A percentile compares a stretch with the other conserved stretches of the same genome.
These are phyloP conservation scores for Dactylellina leptospora DNA, from an alignment of 2,329 filamentous ascomycete genomes.

Conservation along the genomic window DNA sequence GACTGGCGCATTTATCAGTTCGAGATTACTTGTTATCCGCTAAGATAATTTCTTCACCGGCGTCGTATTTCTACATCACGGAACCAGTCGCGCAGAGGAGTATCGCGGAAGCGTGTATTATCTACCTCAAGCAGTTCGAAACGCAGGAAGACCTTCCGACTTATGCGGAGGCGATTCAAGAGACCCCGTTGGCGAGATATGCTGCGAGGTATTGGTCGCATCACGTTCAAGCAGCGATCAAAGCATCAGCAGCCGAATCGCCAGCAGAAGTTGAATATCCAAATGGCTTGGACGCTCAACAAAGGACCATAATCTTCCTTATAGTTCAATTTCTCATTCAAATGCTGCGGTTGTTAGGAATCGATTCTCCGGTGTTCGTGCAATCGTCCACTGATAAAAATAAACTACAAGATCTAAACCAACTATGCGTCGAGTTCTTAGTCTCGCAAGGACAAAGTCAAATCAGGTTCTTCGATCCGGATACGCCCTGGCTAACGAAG, in stretches of 20 bases:
- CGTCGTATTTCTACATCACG: constrained; percentile 15
- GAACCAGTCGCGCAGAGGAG: background rate
- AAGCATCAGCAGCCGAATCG: background rate
- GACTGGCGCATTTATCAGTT: constrained; percentile 19
- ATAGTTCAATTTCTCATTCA: background rate
- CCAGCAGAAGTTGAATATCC: background rate
- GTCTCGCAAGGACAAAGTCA: constrained; percentile 11
- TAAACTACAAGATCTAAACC: background rate
- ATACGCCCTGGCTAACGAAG: constrained; percentile 13
- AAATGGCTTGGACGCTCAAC: background rate
- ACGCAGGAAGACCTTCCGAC: constrained; percentile 7
- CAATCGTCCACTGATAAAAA: background rate
- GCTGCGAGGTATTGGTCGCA: constrained; percentile 12
- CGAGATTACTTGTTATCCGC: constrained; percentile 16
- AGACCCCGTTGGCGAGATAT: constrained; percentile 11
- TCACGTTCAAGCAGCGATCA: constrained; percentile 7
- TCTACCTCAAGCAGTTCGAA: constrained; percentile 17
- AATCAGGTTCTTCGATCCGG: constrained; percentile 14
- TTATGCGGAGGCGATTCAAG: background rate
- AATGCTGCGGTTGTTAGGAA: background rate
- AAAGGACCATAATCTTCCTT: background rate
- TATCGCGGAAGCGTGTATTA: constrained; percentile 16
- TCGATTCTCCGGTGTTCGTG: background rate
- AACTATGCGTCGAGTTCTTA: constrained; percentile 20
- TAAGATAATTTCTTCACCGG: constrained; percentile 2